Evolutionary conservation across 805 yeast genomes (phyloP).

Genomic region (Saturnispora mendoncae): DNA sequence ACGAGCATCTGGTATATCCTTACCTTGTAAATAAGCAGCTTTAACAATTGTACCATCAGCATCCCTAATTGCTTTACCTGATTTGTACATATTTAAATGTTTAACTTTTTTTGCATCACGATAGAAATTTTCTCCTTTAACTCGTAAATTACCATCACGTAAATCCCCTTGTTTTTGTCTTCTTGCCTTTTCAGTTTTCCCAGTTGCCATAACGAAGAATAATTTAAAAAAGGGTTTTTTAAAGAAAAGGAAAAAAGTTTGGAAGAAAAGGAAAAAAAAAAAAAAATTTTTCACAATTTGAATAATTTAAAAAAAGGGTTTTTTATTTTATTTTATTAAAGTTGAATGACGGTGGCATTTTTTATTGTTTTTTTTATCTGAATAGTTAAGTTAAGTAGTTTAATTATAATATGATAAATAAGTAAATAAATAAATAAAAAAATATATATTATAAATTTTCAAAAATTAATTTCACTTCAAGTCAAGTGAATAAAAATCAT

Average conservation of each 20-base stretch:
- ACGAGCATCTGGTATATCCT: slow-evolving; percentile 82
- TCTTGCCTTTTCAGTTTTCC: slow-evolving; percentile 84
- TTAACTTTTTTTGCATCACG: slow-evolving; percentile 89
- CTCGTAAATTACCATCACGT: slow-evolving; percentile 84
- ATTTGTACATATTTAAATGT: slow-evolving; percentile 85
- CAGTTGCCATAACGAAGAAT: slow-evolving; percentile 70
- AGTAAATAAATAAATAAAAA: too few species aligned
- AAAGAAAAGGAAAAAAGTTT: not conserved
- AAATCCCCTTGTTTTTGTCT: slow-evolving; percentile 73
- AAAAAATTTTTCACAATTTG: slow-evolving; percentile 6
- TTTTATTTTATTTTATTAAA: too few species aligned
- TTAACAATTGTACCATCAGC: slow-evolving; percentile 78
- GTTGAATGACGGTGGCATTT: too few species aligned
- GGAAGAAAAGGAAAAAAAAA: not conserved
- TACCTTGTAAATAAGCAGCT: slow-evolving; percentile 84
- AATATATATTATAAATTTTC: too few species aligned
- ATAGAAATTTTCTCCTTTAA: slow-evolving; percentile 95
- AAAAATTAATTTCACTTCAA: too few species aligned
- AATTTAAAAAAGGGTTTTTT: not conserved
- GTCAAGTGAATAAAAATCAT: too few species aligned
- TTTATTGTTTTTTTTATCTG: too few species aligned
- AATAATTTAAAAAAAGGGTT: too few species aligned
- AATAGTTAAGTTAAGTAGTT: too few species aligned
- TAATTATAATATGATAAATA: too few species aligned
- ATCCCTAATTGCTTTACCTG: slow-evolving; percentile 80